A percentile compares a stretch with the other conserved stretches of the same genome.
These are phyloP conservation scores for Scytalidium sp. DNA, from an alignment of 2,329 filamentous ascomycete genomes.

Conservation along the genomic window DNA sequence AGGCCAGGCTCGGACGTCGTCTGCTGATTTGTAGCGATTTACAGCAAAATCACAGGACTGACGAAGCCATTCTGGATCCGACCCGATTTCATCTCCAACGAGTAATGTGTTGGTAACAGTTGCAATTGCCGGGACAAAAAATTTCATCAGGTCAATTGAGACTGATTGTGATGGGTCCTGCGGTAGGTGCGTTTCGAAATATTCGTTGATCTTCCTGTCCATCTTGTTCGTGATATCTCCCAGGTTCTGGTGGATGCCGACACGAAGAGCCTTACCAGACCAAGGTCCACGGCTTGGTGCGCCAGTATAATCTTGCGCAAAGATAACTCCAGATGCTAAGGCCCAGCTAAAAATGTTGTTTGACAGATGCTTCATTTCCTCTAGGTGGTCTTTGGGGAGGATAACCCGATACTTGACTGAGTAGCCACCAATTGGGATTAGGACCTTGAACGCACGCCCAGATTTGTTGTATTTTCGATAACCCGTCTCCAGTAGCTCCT, in stretches of 20 bases:
- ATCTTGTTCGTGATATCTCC: constrained; percentile 1
- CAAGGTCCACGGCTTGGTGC: constrained; percentile 3
- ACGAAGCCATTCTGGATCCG: constrained; percentile 1
- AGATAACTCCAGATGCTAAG: constrained; percentile 2
- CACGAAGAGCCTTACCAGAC: constrained; percentile 2
- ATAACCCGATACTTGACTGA: constrained; percentile 3
- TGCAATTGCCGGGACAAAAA: neutral
- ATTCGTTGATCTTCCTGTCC: constrained; percentile 1
- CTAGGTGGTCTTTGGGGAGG: constrained; percentile 1
- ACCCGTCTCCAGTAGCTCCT: neutral
- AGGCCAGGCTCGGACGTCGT: neutral
- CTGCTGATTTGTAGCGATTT: neutral
- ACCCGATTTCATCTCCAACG: neutral
- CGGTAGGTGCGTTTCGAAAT: neutral
- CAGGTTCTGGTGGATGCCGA: constrained; percentile 4
- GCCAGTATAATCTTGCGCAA: constrained; percentile 4
- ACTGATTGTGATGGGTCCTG: neutral
- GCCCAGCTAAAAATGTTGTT: constrained; percentile 5
- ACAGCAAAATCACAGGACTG: constrained; percentile 1
- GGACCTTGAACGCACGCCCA: constrained; percentile 1
- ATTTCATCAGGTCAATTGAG: neutral
- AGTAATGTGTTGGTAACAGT: neutral
- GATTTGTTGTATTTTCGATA: constrained; percentile 3
- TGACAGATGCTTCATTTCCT: constrained; percentile 4
- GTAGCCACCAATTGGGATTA: constrained; percentile 2